Conservation (phyloP, 192 early-diverging fungal species). For the Kickxella alabastrina region DNA sequence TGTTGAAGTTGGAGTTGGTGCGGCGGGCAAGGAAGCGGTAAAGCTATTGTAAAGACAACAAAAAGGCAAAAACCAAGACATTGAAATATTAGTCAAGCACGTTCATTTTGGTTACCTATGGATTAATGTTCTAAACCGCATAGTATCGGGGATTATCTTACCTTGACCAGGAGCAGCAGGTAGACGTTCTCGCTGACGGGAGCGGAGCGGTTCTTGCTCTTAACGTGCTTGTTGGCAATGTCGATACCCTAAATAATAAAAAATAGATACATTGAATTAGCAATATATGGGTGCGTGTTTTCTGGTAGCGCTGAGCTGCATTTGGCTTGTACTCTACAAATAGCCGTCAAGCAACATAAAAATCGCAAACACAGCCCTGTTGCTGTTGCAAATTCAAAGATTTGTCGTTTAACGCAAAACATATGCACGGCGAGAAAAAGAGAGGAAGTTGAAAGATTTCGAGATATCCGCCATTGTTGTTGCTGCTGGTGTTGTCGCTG, state of each 20-base stretch:
- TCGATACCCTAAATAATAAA: slow-evolving; percentile 81
- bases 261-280: neutral
- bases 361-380: too few relatives aligned
- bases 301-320: neutral
- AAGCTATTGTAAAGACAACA: too few relatives aligned
- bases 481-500: too few relatives aligned
- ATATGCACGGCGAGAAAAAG: too few relatives aligned
- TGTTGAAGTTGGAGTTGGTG: slow-evolving; percentile 98
- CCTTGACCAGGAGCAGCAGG: slow-evolving; percentile 95
- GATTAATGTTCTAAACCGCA: neutral
- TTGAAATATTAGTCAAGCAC: neutral
- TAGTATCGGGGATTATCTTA: slow-evolving; percentile 6
- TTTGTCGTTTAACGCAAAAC: too few relatives aligned
- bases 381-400: too few relatives aligned
- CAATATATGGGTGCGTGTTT: neutral
- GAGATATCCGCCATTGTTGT: too few relatives aligned
- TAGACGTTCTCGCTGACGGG: slow-evolving; percentile 96
- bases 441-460: too few relatives aligned
- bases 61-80: neutral
- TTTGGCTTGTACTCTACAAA: too few relatives aligned
- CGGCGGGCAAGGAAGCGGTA: slow-evolving; percentile 99
- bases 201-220: slow-evolving; percentile 83
- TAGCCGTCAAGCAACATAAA: too few relatives aligned
- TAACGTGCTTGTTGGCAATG: slow-evolving; percentile 98
- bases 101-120: neutral